Base-by-base conservation (phyloP, 2,329 filamentous ascomycete genomes). In the Colletotrichum abscissum region DNA sequence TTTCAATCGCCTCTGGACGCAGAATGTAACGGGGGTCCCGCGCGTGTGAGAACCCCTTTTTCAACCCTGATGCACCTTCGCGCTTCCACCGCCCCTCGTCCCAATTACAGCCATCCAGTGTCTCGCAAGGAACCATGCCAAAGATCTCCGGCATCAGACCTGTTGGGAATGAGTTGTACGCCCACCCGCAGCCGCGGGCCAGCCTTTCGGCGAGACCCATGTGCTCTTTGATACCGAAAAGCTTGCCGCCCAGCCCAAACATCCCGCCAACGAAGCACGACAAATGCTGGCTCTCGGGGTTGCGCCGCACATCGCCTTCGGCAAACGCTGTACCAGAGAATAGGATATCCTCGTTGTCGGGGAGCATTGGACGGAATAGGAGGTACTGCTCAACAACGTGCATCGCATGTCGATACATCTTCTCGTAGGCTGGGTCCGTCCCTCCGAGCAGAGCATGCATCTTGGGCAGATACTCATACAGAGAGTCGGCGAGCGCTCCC, bases 331-430 rank as follows among this genome's bases (percentile, higher is more conserved):
- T 80, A 12, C 77, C 91, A 0, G 90, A 85, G 6, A 92, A 81
- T 6, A 93, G 84, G n/a, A 93, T 87, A 86, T 90, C 0, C 87
- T 88, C 3, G 87, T 87, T 0, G 87, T 90, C 78, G 90, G 89
- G 73, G 90, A 91, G 90, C 84, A 92, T 88, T 0, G 92, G 92
- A 3, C 89, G 86, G 79, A 91, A 93, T 62, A 93, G 86, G 3
- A 93, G 83, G 75, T 92, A 81, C 62, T 88, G 80, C 58, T 88
- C 87, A 2, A 87, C 88, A 0, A 87, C 83, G 19, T 89, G 85
- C 67, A 91, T 87, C 26, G 89, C 87, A 19, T 80, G 82, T 67
- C 88, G 84, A 79, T 93, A 80, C 85, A 93, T 89, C 46, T 80
- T 83, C 58, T 85, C 84, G 78, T 93, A 93, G 74, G 89, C 80